Evolutionary conservation across 495 filamentous ascomycete species (phyloP).

Genomic region (Neurospora tetraspora): DNA sequence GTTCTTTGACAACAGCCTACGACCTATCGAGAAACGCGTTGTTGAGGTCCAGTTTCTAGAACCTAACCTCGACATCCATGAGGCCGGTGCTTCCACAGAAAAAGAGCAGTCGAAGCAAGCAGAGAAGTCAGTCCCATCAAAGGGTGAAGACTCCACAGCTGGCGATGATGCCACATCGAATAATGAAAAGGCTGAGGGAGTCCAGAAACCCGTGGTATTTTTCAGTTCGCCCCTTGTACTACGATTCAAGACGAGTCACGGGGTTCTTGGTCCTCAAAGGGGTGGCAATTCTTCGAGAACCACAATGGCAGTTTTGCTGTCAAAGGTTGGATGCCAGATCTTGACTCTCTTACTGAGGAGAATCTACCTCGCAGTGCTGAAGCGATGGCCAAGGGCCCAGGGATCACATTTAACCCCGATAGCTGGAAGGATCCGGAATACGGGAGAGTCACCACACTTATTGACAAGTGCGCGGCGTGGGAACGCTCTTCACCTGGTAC

Average conservation of each 20-base stretch:
- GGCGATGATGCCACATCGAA: not conserved
- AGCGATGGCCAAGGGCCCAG: conserved; percentile 20
- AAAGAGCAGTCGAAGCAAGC: not conserved
- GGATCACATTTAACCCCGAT: conserved; percentile 7
- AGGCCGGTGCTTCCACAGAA: conserved; percentile 1
- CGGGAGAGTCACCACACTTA: conserved; percentile 24
- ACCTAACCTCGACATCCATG: conserved; percentile 19
- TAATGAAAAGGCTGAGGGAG: not conserved
- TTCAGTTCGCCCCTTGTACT: conserved; percentile 8
- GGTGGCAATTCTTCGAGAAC: conserved; percentile 17
- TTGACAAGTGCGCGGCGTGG: conserved; percentile 30
- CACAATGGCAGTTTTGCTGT: conserved; percentile 22
- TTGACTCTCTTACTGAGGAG: conserved; percentile 17
- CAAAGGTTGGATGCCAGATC: conserved; percentile 22
- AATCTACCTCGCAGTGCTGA: conserved; percentile 24
- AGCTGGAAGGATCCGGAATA: conserved; percentile 28
- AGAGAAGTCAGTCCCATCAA: not conserved
- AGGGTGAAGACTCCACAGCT: not conserved
- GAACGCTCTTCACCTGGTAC: conserved; percentile 26
- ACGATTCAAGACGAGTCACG: conserved; percentile 4
- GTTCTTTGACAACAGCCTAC: conserved; percentile 9
- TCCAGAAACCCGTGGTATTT: not conserved
- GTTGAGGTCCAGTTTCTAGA: conserved; percentile 11
- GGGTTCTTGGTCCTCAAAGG: conserved; percentile 14
- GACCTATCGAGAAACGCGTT: not conserved